Evolutionary conservation across 371 early-diverging fungal genomes (phyloP).

Genomic region (Apophysomyces trapeziformis): DNA sequence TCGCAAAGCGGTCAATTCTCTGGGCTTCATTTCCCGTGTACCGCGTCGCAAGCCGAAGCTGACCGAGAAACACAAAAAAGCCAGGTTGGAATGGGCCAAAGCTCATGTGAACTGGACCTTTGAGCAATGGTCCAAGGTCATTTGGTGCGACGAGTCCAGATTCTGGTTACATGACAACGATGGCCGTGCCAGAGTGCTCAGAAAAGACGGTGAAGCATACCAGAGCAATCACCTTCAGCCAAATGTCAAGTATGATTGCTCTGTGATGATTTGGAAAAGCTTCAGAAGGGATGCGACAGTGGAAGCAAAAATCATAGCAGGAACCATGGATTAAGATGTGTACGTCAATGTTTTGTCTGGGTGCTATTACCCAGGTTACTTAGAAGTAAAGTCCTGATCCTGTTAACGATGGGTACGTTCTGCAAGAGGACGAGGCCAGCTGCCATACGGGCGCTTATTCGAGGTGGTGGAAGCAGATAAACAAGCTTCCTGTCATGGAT

Average conservation of each 20-base stretch:
- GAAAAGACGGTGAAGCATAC: neutral
- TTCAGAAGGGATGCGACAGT: neutral
- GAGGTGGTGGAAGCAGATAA: too few relatives aligned
- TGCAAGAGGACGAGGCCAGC: too few relatives aligned
- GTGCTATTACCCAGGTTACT: neutral
- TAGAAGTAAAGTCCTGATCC: neutral
- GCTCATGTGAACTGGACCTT: conserved; percentile 28
- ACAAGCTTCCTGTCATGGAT: too few relatives aligned
- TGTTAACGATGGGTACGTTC: neutral
- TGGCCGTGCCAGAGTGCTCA: neutral
- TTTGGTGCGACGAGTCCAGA: conserved; percentile 25
- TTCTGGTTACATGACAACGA: neutral
- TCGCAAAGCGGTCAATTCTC: too few relatives aligned
- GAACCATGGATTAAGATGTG: neutral
- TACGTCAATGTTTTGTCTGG: neutral
- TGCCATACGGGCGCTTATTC: too few relatives aligned
- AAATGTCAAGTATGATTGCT: neutral
- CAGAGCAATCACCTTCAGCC: neutral
- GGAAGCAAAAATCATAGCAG: neutral
- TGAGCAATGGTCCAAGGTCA: conserved; percentile 10
- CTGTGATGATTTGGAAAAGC: neutral
- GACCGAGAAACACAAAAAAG: neutral
- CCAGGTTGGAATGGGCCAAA: conserved; percentile 22
- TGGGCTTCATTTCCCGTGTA: too few relatives aligned
- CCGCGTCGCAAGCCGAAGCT: conserved; percentile 15